These are phyloP conservation scores for Penstemon davidsonii DNA, from an alignment of 257 asterid species.

Conservation along the genomic window DNA sequence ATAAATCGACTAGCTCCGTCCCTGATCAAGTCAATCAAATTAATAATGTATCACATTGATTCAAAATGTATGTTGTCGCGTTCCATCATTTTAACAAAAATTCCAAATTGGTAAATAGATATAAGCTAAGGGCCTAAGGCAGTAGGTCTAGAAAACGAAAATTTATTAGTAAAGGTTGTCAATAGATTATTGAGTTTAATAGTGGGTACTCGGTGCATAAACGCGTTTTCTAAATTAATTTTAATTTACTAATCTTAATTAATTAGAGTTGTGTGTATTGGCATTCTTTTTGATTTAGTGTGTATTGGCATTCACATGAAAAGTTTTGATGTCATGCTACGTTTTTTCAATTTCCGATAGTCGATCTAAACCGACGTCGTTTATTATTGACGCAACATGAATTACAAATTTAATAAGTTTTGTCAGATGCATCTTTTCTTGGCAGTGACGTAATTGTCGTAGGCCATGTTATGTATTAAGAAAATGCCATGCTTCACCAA, in stretches of 20 bases:
- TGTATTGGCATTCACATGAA: slow-evolving; percentile 3
- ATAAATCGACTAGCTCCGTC: too few species aligned
- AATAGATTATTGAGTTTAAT: slow-evolving; percentile 13
- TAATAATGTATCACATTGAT: too few species aligned
- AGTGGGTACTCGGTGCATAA: slow-evolving; percentile 27
- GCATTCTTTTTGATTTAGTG: too few species aligned
- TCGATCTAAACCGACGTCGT: too few species aligned
- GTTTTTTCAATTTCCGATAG: background rate
- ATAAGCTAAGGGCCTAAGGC: too few species aligned
- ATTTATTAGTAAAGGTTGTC: slow-evolving; percentile 22
- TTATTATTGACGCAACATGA: background rate
- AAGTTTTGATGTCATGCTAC: slow-evolving; percentile 35
- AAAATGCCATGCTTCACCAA: slow-evolving; percentile 10
- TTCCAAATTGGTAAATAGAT: too few species aligned
- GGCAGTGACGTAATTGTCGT: background rate
- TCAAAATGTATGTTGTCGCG: too few species aligned
- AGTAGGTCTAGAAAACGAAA: background rate
- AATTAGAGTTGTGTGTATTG: background rate
- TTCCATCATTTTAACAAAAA: too few species aligned
- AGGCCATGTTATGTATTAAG: background rate
- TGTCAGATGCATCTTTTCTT: background rate
- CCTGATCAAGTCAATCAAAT: too few species aligned
- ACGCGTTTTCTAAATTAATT: slow-evolving; percentile 28
- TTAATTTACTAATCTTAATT: background rate
- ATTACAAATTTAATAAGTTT: background rate